Base-by-base conservation (phyloP, 495 filamentous ascomycete genomes). In the Aspergillus campestris region DNA sequence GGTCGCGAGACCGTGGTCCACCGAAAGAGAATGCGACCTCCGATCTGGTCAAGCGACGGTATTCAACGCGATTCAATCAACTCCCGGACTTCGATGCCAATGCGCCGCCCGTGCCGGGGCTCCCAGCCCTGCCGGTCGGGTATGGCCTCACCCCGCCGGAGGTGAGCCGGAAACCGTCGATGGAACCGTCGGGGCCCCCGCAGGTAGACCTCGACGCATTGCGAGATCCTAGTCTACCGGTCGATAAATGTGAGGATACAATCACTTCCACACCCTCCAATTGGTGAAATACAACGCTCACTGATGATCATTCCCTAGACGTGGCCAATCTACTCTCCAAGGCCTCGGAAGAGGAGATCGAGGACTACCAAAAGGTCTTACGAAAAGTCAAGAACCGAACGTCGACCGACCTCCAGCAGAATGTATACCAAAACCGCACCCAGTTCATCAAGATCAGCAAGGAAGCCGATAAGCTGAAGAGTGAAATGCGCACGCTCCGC, bases 361-460 rank as follows among this genome's bases (percentile, higher is more conserved):
- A 80, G 33, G 81, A 89, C 33, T 99, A 83, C 61, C 86, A 94
- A 55, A 58, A 70, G 34, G 78, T 77, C 8, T 70, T 99, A 31
- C 77, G 80, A 49, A 87, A 87, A 56, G 72, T 91, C 38, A 88
- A 90, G 57, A 82, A 80, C 50, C 79, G 87, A 31, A 90, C 89
- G 1, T 89, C 89, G 3, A 81, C 81, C 29, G 89, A 97, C 56
- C 74, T 99, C 8, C 94, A 97, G 57, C 86, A 94, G 55, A 99
- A 89, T 70, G 88, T 99, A 30, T 95, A 91, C 64, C 89, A 96
- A 58, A 99, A 99, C 64, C 82, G 92, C 37, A 95, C 89, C 0
- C 91, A 97, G 56, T 99, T 99, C 65, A 95, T 99, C 72, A 91
- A 94, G 56, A 97, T 99, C 64, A 95, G 88, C 62, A 92, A 95